Percentiles rank a stretch among this genome's conserved stretches.
phyloP scores from a whole-genome alignment of 306 rosid genomes.

The Argentina anserina region DNA sequence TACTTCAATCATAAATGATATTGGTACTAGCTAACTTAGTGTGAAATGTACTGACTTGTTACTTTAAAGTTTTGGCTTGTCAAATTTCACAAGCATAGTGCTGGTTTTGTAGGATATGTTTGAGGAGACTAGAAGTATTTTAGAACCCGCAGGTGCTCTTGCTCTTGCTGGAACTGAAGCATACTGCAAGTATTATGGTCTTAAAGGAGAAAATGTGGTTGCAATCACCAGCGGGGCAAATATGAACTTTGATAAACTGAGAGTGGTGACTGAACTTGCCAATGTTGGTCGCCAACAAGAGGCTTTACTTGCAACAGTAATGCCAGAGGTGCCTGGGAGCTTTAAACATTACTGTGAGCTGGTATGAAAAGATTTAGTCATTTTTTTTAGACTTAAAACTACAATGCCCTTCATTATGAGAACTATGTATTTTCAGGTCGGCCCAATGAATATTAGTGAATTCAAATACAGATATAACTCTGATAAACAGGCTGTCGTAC shows the following conservation, averaged over 20 bases:
- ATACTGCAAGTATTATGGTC: conserved; percentile 88
- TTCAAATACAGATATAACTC: conserved; percentile 77
- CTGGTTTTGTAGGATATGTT: conserved; percentile 81
- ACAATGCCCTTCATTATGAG: neutral
- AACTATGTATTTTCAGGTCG: conserved; percentile 52
- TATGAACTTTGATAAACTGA: conserved; percentile 93
- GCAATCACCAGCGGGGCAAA: conserved; percentile 94
- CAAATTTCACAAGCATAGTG: conserved; percentile 13
- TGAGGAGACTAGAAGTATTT: conserved; percentile 89
- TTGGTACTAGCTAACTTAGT: neutral
- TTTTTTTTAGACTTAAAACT: neutral
- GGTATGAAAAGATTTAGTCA: conserved; percentile 44
- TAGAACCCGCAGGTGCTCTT: conserved; percentile 99
- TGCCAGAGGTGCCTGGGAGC: conserved; percentile 88
- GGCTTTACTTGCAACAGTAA: conserved; percentile 71
- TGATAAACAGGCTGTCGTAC: conserved; percentile 59
- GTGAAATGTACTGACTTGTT: neutral
- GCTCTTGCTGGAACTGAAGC: conserved; percentile 99
- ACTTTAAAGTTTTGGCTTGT: conserved; percentile 1
- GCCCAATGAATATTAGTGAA: conserved; percentile 79
- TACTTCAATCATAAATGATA: neutral
- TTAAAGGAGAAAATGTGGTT: conserved; percentile 76
- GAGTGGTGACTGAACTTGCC: conserved; percentile 86
- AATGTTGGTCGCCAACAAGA: conserved; percentile 93
- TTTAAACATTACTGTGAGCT: conserved; percentile 74